Base-by-base conservation (phyloP, 495 filamentous ascomycete species). In the Neurospora cerealis region DNA sequence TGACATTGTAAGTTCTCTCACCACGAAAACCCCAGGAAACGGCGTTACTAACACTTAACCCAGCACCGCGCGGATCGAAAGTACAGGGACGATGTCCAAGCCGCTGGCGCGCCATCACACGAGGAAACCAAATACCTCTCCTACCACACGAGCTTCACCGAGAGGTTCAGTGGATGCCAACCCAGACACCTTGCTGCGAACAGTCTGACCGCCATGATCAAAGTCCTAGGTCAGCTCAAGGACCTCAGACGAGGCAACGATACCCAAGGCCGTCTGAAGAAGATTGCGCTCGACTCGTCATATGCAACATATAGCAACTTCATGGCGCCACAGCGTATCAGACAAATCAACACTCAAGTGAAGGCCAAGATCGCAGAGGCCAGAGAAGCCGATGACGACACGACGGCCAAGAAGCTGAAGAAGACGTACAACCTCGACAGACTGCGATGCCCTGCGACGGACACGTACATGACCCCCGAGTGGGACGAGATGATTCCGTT, bases 401-500 rank as follows among this genome's bases (percentile, higher is more conserved):
- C n/a, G 10, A 60, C 21, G 21, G 54, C 24, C 17, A 11, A 37
- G 8, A 17, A 71, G 19, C 38, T 32, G 34, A 39, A 62, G 24
- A 39, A 32, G 17, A 34, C 69, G 3, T 74, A 71, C 69, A 70
- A 19, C 7, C 28, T 34, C 24, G 15, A 42, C 32, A 24, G 37
- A 10, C 24, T 77, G n/a, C 37, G 72, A 11, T 70, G 69, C 24
- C 75, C 75, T 11, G 38, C 38, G 13, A 69, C 73, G 24, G 69
- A 13, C 24, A 77, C 75, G 11, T 77, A 73, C 73, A 42, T 77
- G 36, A 77, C 75, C 28, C 73, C 75, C 1, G 46, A 72, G 15
- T 77, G 75, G 75, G 71, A 77, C 39, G 75, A 77, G 69, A 62
- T 77, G 40, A 71, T 77, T 15, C 75, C 75, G 13, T 77, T 75